A percentile compares a stretch with the other conserved stretches of the same genome.
Conservation (phyloP, 2,329 filamentous ascomycete genomes). For the Epichloe glyceriae region DNA sequence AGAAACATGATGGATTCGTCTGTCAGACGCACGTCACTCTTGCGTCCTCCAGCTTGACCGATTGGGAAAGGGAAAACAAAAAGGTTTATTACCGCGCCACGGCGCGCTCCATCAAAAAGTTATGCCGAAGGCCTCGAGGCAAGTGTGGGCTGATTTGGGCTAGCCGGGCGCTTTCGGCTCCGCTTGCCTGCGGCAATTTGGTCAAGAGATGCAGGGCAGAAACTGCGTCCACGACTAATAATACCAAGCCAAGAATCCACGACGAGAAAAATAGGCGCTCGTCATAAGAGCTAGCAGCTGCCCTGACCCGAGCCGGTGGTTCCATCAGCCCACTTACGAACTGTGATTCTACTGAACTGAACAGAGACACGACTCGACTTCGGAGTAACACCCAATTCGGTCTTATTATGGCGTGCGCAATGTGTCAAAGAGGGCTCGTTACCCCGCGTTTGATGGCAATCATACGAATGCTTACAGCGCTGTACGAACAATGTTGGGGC, state of each 20-base stretch:
- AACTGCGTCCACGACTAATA: too few species aligned
- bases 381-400: too few species aligned
- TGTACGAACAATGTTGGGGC: too few species aligned
- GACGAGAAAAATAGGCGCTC: not conserved
- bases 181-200: not conserved
- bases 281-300: not conserved
- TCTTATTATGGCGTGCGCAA: not conserved
- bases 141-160: not conserved
- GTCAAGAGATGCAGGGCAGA: not conserved
- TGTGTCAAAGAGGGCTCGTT: too few species aligned
- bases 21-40: conserved; percentile 1
- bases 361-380: too few species aligned
- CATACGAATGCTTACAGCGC: too few species aligned
- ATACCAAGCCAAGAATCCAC: not conserved
- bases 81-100: not conserved
- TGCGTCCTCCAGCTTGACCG: not conserved
- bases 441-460: too few species aligned
- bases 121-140: not conserved
- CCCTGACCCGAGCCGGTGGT: not conserved
- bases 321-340: not conserved
- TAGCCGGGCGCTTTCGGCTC: conserved; percentile 1
- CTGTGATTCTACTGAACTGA: too few species aligned
- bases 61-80: not conserved
- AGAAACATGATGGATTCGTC: not conserved
- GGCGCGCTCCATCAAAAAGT: not conserved